Percentiles rank a stretch among this genome's conserved stretches.
Conservation (phyloP, 192 early-diverging fungal species). For the Podila clonocystis region DNA sequence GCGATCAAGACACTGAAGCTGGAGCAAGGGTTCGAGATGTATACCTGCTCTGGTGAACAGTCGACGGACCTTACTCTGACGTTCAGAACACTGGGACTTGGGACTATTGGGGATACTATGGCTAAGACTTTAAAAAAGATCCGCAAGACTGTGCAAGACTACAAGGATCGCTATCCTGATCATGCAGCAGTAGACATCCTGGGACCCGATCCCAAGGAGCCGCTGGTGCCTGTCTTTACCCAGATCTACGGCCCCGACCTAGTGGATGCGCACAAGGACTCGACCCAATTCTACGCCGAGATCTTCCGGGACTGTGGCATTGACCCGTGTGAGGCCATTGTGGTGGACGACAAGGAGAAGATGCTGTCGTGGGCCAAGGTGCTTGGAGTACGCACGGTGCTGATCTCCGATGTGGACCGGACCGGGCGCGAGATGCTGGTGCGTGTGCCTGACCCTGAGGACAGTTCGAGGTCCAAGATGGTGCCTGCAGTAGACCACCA, state of each 20-base stretch:
- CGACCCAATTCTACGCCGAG: conserved; percentile 20
- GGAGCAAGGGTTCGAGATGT: conserved; percentile 31
- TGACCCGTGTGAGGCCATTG: conserved; percentile 15
- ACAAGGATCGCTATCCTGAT: background rate
- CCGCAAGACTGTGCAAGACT: background rate
- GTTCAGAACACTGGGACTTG: conserved; percentile 22
- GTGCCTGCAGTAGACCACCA: conserved; percentile 40
- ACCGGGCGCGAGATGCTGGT: conserved; percentile 30
- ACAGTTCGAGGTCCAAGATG: background rate
- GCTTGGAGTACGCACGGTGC: conserved; percentile 22
- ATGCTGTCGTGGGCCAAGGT: conserved; percentile 42
- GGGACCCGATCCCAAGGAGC: background rate
- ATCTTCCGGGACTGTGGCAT: conserved; percentile 26
- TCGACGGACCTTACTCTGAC: conserved; percentile 23
- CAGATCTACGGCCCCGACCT: conserved; percentile 38
- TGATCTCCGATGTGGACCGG: conserved; percentile 33
- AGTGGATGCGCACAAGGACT: conserved; percentile 17
- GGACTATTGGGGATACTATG: background rate
- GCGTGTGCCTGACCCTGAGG: conserved; percentile 1
- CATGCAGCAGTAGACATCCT: background rate
- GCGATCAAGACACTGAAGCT: conserved; percentile 25
- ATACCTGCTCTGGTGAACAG: conserved; percentile 31
- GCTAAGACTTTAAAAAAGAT: background rate
- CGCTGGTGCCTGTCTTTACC: conserved; percentile 18
- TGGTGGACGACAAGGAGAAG: conserved; percentile 44